Percentiles rank a stretch among this genome's conserved stretches.
Evolutionary conservation across 108 stramenopile genomes (phyloP).

Genomic region (Fragilaria radians): DNA sequence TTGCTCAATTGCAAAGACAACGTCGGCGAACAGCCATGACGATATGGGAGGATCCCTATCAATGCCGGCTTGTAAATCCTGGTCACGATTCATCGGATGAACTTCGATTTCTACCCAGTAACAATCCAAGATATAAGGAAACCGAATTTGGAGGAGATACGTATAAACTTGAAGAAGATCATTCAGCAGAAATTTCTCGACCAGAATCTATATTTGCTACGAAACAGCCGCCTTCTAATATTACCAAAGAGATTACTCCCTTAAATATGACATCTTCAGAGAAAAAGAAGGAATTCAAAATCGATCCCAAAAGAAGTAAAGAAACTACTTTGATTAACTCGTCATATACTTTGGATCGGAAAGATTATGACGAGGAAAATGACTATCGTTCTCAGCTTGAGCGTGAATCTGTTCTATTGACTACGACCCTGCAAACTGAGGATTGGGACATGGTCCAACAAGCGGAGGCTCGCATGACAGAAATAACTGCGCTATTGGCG

Average conservation of each 20-base stretch:
- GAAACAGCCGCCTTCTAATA: neutral
- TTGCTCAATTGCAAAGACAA: constrained; percentile 56
- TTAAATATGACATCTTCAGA: too few relatives aligned
- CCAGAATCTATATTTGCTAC: neutral
- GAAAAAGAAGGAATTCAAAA: too few relatives aligned
- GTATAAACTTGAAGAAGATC: neutral
- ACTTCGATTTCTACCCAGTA: constrained; percentile 25
- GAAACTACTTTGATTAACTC: constrained; percentile 2
- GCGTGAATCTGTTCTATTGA: constrained; percentile 52
- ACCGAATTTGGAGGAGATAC: neutral
- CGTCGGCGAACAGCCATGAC: constrained; percentile 35
- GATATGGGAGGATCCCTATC: constrained; percentile 44
- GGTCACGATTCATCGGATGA: constrained; percentile 8
- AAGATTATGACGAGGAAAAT: constrained; percentile 24
- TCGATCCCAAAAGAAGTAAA: neutral
- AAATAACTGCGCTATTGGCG: constrained; percentile 71
- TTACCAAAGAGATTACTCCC: neutral
- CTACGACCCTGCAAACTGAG: constrained; percentile 44
- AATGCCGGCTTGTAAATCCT: constrained; percentile 21
- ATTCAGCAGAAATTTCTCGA: neutral
- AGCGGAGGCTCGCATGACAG: constrained; percentile 70
- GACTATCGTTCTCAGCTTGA: constrained; percentile 22
- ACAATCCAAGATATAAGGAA: neutral
- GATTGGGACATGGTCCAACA: constrained; percentile 75
- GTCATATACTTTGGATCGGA: constrained; percentile 3